These are phyloP conservation scores for Aspergillus latus DNA, from an alignment of 2,329 filamentous ascomycete species.

Conservation along the genomic window DNA sequence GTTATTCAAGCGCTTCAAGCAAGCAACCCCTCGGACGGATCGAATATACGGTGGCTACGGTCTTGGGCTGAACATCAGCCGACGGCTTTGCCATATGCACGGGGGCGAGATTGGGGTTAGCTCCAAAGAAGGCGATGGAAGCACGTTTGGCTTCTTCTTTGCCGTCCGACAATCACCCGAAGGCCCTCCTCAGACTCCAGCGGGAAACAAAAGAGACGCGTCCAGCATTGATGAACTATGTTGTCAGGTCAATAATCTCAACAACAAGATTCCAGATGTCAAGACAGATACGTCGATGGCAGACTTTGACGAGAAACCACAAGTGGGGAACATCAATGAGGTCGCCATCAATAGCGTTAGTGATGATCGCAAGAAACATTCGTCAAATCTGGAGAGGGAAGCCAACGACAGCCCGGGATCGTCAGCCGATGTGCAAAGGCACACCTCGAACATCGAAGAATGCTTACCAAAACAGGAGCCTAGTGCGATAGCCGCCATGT, in stretches of 20 bases:
- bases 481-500: background rate
- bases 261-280: conserved; percentile 20
- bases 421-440: background rate
- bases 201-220: background rate
- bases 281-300: conserved; percentile 14
- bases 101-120: conserved; percentile 75
- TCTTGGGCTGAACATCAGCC: conserved; percentile 75
- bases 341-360: conserved; percentile 2
- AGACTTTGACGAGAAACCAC: conserved; percentile 18
- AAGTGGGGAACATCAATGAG: conserved; percentile 15
- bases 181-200: background rate
- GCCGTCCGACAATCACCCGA: conserved; percentile 39
- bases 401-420: background rate
- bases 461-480: background rate
- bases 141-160: conserved; percentile 61
- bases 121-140: conserved; percentile 55
- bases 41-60: conserved; percentile 78
- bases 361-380: conserved; percentile 6
- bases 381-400: conserved; percentile 8
- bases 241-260: conserved; percentile 21
- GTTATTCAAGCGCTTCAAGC: conserved; percentile 76
- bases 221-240: conserved; percentile 21
- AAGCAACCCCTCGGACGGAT: conserved; percentile 73
- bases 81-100: conserved; percentile 76
- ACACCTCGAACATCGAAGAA: background rate